Evolutionary conservation across 2,329 filamentous ascomycete genomes (phyloP).

Genomic region (Aspergillus fischeri): DNA sequence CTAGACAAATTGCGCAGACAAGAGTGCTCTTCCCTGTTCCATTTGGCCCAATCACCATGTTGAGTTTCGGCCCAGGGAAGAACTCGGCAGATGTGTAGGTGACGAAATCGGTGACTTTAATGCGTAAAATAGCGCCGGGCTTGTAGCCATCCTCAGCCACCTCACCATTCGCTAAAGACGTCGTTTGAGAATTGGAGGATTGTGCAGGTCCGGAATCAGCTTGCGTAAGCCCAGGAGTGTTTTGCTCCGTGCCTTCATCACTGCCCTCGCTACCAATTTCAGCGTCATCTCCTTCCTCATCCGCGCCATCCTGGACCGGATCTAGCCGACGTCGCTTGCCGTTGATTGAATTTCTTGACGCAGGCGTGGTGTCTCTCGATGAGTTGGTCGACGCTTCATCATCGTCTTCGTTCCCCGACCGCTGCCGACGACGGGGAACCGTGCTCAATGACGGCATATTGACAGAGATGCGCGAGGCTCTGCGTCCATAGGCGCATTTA

Average conservation of each 20-base stretch:
- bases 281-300: not conserved
- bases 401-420: conserved; percentile 24
- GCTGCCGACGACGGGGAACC: conserved; percentile 27
- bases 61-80: conserved; percentile 82
- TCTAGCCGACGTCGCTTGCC: conserved; percentile 30
- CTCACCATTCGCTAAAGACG: not conserved
- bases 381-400: conserved; percentile 14
- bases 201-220: not conserved
- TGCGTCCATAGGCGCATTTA: conserved; percentile 3
- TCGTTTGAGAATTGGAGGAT: not conserved
- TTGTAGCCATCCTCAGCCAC: conserved; percentile 26
- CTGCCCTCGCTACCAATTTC: not conserved
- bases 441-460: conserved; percentile 26
- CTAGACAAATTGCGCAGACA: conserved; percentile 93
- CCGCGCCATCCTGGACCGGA: conserved; percentile 1
- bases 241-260: not conserved
- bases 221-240: not conserved
- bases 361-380: conserved; percentile 16
- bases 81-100: conserved; percentile 94
- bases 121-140: conserved; percentile 82
- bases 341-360: conserved; percentile 22
- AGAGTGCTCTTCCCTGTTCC: conserved; percentile 96
- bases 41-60: conserved; percentile 99
- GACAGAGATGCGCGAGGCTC: conserved; percentile 4
- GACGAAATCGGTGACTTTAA: conserved; percentile 84